Evolutionary conservation across 495 filamentous ascomycete species (phyloP).

Genomic region (Paragyromitra xinjiangensis): DNA sequence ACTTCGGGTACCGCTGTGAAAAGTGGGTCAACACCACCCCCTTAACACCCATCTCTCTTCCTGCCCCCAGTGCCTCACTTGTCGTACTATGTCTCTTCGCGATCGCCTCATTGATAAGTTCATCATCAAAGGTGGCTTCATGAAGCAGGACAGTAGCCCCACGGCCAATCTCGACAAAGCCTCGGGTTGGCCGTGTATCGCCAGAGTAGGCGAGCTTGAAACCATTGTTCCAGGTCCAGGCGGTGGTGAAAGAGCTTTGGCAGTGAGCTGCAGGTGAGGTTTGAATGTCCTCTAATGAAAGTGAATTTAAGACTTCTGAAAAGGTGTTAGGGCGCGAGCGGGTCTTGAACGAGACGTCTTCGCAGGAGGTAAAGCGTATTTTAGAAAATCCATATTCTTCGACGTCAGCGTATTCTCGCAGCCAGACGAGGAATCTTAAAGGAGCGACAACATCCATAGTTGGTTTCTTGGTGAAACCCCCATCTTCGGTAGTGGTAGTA

Average conservation of each 20-base stretch:
- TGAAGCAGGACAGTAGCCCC: constrained; percentile 86
- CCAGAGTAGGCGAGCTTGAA: constrained; percentile 93
- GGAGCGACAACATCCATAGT: constrained; percentile 52
- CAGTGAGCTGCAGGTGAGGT: constrained; percentile 79
- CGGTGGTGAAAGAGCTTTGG: constrained; percentile 75
- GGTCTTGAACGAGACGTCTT: constrained; percentile 3
- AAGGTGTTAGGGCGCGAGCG: constrained; percentile 14
- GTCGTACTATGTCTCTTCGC: constrained; percentile 93
- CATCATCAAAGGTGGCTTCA: constrained; percentile 94
- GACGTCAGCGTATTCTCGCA: constrained; percentile 78
- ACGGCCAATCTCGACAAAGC: constrained; percentile 74
- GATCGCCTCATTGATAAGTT: constrained; percentile 75
- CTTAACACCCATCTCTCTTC: constrained; percentile 76
- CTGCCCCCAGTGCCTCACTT: constrained; percentile 81
- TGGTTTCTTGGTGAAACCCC: neutral
- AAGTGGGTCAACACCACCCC: constrained; percentile 90
- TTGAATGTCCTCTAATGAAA: constrained; percentile 65
- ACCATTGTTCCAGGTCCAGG: constrained; percentile 76
- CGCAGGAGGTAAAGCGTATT: constrained; percentile 56
- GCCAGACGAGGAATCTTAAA: constrained; percentile 67
- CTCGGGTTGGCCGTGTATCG: constrained; percentile 80
- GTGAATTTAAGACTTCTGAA: constrained; percentile 31
- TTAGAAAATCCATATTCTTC: constrained; percentile 77
- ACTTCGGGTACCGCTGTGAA: constrained; percentile 91
- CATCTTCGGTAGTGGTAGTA: neutral